Evolutionary conservation across 345 rosid species (phyloP).

Genomic region (Citrus australasica): DNA sequence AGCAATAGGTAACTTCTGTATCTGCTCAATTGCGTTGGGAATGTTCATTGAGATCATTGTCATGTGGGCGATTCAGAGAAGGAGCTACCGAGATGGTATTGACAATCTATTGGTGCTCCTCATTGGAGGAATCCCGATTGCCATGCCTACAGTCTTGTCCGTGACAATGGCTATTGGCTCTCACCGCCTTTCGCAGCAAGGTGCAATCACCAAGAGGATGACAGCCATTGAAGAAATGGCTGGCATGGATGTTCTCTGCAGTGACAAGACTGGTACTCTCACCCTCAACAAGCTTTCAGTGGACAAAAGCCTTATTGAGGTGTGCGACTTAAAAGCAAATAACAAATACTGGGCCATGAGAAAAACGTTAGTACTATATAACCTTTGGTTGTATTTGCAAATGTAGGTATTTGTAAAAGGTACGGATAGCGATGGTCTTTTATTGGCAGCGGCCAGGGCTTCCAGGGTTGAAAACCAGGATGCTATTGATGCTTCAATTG

Average conservation of each 20-base stretch:
- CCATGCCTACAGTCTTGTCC: slow-evolving; percentile 95
- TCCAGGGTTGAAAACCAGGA: slow-evolving; percentile 93
- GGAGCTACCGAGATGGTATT: slow-evolving; percentile 76
- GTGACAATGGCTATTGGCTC: slow-evolving; percentile 99
- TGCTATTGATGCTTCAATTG: slow-evolving; percentile 93
- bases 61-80: slow-evolving; percentile 75
- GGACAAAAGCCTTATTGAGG: slow-evolving; percentile 80
- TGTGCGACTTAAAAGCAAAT: slow-evolving; percentile 7
- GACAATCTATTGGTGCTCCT: slow-evolving; percentile 96
- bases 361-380: neutral
- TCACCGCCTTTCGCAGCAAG: slow-evolving; percentile 83
- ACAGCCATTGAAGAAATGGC: slow-evolving; percentile 99
- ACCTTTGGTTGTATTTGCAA: neutral
- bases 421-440: slow-evolving; percentile 47
- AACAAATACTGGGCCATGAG: neutral
- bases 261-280: slow-evolving; percentile 94
- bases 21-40: slow-evolving; percentile 83
- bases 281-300: slow-evolving; percentile 96
- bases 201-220: slow-evolving; percentile 98
- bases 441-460: slow-evolving; percentile 79
- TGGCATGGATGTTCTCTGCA: slow-evolving; percentile 96
- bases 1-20: slow-evolving; percentile 94
- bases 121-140: slow-evolving; percentile 96
- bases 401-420: slow-evolving; percentile 49
- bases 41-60: slow-evolving; percentile 69